A percentile compares a stretch with the other conserved stretches of the same genome.
Evolutionary conservation across 345 rosid genomes (phyloP).

Genomic region (Salix caprea): DNA sequence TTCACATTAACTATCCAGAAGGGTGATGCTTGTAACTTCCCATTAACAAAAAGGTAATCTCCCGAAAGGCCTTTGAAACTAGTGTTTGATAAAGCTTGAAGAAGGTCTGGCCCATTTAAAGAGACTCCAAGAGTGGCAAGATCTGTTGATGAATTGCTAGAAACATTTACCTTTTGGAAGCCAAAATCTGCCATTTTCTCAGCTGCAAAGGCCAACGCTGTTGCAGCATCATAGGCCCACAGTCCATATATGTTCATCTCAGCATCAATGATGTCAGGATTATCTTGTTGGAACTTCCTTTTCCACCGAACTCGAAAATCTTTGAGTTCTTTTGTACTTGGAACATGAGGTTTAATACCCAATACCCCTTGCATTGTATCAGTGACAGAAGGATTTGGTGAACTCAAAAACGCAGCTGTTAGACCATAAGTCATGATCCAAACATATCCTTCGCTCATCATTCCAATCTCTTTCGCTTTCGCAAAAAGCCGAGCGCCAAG

Average conservation of each 20-base stretch:
- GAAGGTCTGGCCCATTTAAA: slow-evolving; percentile 21
- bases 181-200: slow-evolving; percentile 16
- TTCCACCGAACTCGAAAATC: slow-evolving; percentile 30
- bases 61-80: slow-evolving; percentile 38
- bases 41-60: slow-evolving; percentile 20
- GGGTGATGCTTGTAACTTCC: slow-evolving; percentile 26
- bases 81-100: slow-evolving; percentile 3
- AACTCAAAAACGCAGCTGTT: background rate
- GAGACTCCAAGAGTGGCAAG: slow-evolving; percentile 15
- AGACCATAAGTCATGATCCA: slow-evolving; percentile 47
- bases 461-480: slow-evolving; percentile 40
- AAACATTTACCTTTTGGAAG: background rate
- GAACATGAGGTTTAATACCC: slow-evolving; percentile 27
- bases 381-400: background rate
- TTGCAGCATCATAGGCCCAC: slow-evolving; percentile 41
- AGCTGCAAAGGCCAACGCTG: slow-evolving; percentile 35
- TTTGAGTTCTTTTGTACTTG: slow-evolving; percentile 12
- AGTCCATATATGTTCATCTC: slow-evolving; percentile 25
- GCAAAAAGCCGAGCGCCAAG: slow-evolving; percentile 36
- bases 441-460: slow-evolving; percentile 56
- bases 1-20: slow-evolving; percentile 36
- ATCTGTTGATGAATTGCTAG: background rate
- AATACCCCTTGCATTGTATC: slow-evolving; percentile 40
- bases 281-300: slow-evolving; percentile 16
- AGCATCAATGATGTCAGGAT: slow-evolving; percentile 14